Conservation (phyloP, 176 grass and related monocot species). For the Avena sativa region DNA sequence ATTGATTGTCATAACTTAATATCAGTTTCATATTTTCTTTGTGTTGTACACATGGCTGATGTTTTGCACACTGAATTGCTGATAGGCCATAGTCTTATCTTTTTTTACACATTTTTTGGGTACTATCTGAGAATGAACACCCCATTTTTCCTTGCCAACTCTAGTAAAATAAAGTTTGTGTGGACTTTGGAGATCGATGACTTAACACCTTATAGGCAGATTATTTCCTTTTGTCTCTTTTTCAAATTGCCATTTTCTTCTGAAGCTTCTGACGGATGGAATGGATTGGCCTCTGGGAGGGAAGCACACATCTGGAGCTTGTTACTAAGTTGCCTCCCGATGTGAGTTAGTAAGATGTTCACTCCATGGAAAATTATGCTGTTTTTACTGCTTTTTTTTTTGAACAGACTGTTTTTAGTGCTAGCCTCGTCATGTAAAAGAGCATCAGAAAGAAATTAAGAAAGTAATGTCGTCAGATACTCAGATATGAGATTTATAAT, state of each 20-base stretch:
- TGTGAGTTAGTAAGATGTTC: not conserved
- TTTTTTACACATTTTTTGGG: not conserved
- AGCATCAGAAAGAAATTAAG: not conserved
- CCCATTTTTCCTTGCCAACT: not conserved
- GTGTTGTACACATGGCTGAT: not conserved
- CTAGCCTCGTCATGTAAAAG: not conserved
- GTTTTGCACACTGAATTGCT: not conserved
- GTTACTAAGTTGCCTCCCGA: not conserved
- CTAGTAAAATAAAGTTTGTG: not conserved
- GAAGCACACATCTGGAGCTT: not conserved
- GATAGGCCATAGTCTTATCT: not conserved
- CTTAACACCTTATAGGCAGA: not conserved
- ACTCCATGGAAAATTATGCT: not conserved
- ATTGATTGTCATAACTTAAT: not conserved
- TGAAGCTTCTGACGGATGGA: not conserved
- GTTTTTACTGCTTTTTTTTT: too few species aligned
- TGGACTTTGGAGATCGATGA: not conserved
- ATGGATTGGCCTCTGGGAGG: not conserved
- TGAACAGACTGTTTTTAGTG: not conserved
- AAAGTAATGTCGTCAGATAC: not conserved
- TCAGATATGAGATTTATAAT: not conserved
- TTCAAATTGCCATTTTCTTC: conserved; percentile 10
- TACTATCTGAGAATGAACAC: not conserved
- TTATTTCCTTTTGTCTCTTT: not conserved
- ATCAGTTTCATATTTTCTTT: not conserved